Percentiles rank a stretch among this genome's conserved stretches.
Evolutionary conservation across 2,329 filamentous ascomycete genomes (phyloP).

Genomic region (Trichoderma atroviride): DNA sequence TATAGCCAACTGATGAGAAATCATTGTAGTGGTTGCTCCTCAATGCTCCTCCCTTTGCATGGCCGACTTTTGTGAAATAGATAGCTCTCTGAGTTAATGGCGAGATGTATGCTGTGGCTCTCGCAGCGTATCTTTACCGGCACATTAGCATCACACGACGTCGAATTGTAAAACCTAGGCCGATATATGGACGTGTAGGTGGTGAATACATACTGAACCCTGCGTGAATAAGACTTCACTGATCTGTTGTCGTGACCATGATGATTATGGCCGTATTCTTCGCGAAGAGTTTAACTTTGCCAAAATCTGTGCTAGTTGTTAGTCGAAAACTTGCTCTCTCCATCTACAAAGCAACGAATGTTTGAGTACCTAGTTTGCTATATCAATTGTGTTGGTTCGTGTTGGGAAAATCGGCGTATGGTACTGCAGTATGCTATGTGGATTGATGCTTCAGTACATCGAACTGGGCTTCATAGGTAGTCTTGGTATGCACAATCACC

Average conservation of each 20-base stretch:
- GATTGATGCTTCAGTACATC: too few species aligned
- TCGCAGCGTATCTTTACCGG: neutral
- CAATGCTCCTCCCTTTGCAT: neutral
- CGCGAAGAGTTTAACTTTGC: neutral
- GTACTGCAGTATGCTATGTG: too few species aligned
- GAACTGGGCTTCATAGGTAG: too few species aligned
- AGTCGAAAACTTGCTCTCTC: neutral
- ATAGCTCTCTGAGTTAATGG: neutral
- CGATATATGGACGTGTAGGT: neutral
- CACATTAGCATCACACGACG: neutral
- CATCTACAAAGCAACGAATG: neutral
- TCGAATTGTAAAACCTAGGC: neutral
- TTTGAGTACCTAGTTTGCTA: neutral
- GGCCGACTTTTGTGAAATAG: neutral
- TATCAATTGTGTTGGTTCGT: too few species aligned
- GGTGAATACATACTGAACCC: neutral
- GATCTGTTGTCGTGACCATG: neutral
- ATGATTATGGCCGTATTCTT: neutral
- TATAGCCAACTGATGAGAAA: neutral
- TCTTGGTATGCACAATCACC: too few species aligned
- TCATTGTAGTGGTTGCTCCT: neutral
- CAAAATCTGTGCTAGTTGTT: neutral
- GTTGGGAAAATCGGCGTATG: too few species aligned
- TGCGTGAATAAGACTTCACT: neutral
- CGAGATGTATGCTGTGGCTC: neutral